Base-by-base conservation (phyloP, 331 rosid species). In the Erythrophleum ivorense region DNA sequence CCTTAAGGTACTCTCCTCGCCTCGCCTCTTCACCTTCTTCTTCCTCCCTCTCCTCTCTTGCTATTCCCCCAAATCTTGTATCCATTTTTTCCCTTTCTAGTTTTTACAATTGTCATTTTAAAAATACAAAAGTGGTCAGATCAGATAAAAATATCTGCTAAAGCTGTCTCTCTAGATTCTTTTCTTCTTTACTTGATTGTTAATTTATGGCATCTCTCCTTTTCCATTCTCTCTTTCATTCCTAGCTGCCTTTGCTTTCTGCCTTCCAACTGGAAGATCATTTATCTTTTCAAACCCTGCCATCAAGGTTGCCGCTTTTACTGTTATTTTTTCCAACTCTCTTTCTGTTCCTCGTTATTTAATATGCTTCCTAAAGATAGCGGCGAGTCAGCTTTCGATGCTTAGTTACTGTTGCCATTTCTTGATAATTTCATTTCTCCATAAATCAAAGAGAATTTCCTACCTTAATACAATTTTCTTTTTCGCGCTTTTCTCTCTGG, bases 101-200 rank as follows among this genome's bases (percentile, higher is more conserved):
- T 12, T 63, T 33, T 34, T 63, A 9, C 12, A 8, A 10, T 46
- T 41, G 0, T 34, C 45, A 33, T 46, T 69, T 58, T 34, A 19
- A 54, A 24, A 19, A 9, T 34, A 9, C 46, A 40, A 24, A 59
- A 40, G 16, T 14, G 21, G 9, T 43, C n/a, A 1, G n/a, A 41
- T 41, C n/a, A 2, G n/a, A 41, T 41, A 41, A 76, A 70, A 80
- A 66, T 21, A 14, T 6, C 55, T 71, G 67, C 19, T 77, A 43
- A 78, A 85, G 71, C n/a, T 80, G 60, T 14, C 68, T 15, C 62
- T 41, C 38, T 82, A 53, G 68, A 78, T 82, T 82, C 84, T 79
- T 85, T 80, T 85, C 88, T 65, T 81, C 86, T 63, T 58, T 59
- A 9, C 58, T 15, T 53, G 16, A 64, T 68, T 29, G 66, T 71